Conservation (phyloP, 805 yeast species). For the Teunomyces funiuensis region DNA sequence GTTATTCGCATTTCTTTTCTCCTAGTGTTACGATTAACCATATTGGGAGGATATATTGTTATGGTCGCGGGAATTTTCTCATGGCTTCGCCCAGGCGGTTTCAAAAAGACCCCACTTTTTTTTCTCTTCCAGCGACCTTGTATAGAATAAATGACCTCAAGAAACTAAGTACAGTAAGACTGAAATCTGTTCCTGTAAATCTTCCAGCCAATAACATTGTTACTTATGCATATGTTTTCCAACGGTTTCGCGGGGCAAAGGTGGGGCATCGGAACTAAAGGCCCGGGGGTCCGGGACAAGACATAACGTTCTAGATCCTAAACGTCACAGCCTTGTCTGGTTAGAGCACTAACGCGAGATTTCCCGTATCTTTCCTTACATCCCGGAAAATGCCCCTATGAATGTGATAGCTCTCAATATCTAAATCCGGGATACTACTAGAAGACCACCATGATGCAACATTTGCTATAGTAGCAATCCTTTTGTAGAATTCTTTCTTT, state of each 20-base stretch:
- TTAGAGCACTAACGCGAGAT: background rate
- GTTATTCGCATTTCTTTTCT: background rate
- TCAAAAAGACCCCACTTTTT: background rate
- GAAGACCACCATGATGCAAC: too few species aligned
- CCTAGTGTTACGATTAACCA: background rate
- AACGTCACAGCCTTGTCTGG: background rate
- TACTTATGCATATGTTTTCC: background rate
- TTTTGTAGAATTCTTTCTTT: background rate
- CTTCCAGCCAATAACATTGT: background rate
- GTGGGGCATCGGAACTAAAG: background rate
- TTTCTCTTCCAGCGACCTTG: background rate
- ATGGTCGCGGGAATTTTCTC: background rate
- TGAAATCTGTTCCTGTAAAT: background rate
- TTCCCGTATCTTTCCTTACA: background rate
- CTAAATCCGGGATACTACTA: too few species aligned
- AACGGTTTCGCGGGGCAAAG: slow-evolving; percentile 1
- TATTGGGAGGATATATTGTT: background rate
- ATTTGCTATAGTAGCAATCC: too few species aligned
- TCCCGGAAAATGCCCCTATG: too few species aligned
- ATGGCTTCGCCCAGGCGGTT: background rate
- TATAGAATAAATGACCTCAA: background rate
- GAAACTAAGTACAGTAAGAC: background rate
- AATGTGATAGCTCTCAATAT: too few species aligned
- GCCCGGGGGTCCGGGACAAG: background rate
- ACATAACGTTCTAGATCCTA: background rate